Percentiles rank a stretch among this genome's conserved stretches.
Evolutionary conservation across 495 filamentous ascomycete species (phyloP).

Genomic region (Trichoderma virens): DNA sequence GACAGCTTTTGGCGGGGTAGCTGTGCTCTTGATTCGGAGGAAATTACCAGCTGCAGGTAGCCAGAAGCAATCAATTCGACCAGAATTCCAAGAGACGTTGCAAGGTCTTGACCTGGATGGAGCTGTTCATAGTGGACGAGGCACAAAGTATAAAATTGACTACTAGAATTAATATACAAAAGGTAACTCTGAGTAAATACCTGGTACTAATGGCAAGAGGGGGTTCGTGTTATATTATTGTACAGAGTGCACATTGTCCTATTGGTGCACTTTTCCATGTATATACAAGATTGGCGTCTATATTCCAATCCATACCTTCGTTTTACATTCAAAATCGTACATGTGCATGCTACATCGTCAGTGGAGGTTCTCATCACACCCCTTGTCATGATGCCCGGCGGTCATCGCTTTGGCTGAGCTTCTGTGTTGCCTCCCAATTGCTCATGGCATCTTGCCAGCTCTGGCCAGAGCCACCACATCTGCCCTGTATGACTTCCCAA

Average conservation of each 20-base stretch:
- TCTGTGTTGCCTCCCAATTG: constrained; percentile 29
- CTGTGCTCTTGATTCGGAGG: not conserved
- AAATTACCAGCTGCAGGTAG: too few relatives aligned
- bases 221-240: not conserved
- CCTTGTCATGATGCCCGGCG: not conserved
- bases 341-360: not conserved
- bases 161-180: too few relatives aligned
- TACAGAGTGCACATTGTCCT: not conserved
- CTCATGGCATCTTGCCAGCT: constrained; percentile 57
- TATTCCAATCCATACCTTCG: not conserved
- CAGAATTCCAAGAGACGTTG: too few relatives aligned
- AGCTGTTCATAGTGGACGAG: not conserved
- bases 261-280: not conserved
- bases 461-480: constrained; percentile 55
- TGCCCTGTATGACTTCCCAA: constrained; percentile 73
- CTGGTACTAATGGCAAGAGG: too few relatives aligned
- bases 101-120: too few relatives aligned
- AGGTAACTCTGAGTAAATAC: too few relatives aligned
- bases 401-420: not conserved
- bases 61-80: too few relatives aligned
- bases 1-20: not conserved
- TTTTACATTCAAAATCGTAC: not conserved
- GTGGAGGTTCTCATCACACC: not conserved
- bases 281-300: not conserved
- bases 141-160: not conserved